Percentiles rank a stretch among this genome's conserved stretches.
phyloP scores from a whole-genome alignment of 106 monocot genomes.

The Xerophyta viscosa region DNA sequence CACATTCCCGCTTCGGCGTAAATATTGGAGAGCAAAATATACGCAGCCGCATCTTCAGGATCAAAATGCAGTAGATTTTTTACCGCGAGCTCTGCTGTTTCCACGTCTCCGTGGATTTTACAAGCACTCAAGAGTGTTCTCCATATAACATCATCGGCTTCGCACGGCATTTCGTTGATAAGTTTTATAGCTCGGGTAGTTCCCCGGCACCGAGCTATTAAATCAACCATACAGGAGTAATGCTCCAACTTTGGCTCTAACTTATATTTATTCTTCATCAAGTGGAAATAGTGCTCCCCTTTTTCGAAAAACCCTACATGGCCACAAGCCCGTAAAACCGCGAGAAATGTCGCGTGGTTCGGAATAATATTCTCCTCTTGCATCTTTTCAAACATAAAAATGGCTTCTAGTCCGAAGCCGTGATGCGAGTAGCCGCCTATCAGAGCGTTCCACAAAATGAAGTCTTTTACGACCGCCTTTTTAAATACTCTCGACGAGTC shows the following conservation, averaged over 20 bases:
- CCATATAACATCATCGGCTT: conserved; percentile 83
- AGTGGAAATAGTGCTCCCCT: conserved; percentile 47
- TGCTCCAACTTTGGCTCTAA: conserved; percentile 84
- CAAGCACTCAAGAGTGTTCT: conserved; percentile 68
- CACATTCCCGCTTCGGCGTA: conserved; percentile 77
- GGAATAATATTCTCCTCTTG: conserved; percentile 45
- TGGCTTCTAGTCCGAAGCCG: conserved; percentile 55
- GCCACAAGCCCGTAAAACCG: conserved; percentile 78
- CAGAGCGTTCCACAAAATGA: conserved; percentile 83
- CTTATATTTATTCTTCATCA: conserved; percentile 42
- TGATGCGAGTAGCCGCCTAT: conserved; percentile 80
- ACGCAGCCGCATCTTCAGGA: conserved; percentile 72
- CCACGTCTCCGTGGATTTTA: conserved; percentile 45
- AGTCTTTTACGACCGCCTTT: conserved; percentile 49
- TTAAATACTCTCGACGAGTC: conserved; percentile 59
- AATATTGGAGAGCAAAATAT: conserved; percentile 59
- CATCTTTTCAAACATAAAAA: conserved; percentile 69
- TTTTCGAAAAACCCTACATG: conserved; percentile 63
- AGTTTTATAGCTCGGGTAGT: conserved; percentile 50
- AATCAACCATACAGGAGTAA: conserved; percentile 89
- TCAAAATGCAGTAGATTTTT: conserved; percentile 39
- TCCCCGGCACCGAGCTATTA: conserved; percentile 50
- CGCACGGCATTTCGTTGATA: conserved; percentile 56
- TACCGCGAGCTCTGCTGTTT: conserved; percentile 62
- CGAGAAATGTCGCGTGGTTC: conserved; percentile 75